Evolutionary conservation across 257 asterid species (phyloP), one percentile per base, ranked within the genome.

Genomic region (Vinca minor): DNA sequence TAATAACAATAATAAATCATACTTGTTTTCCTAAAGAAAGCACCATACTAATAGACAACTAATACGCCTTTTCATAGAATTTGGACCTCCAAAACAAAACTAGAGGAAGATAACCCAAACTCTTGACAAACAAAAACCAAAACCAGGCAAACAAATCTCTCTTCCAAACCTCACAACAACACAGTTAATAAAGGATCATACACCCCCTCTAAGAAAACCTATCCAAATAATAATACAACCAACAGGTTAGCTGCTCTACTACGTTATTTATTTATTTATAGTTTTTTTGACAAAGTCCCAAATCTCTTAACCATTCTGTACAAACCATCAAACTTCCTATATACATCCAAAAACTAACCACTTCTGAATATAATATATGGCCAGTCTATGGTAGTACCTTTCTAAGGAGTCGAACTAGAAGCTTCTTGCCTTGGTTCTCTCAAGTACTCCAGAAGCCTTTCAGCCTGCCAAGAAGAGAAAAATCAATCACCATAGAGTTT

Each of bases 391-490:
- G 46, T n/a, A n/a, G n/a, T 65, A 71, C 70, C 65, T 67, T 65
- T 38, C 77, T 78, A 79, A 49, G 93, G 87, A 39, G 83, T 82
- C 48, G 93, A 84, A 41, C 87, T 75, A 31, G 89, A 87, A 75
- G 91, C 95, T 76, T 85, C 96, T 41, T 83, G 93, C 65, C 98
- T 92, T 64, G 93, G 83, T 74, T 89, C 98, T 80, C 98, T 87
- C 87, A 92, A 81, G 82, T 82, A 84, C 64, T 83, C 91, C 35
- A 92, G 96, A 66, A 92, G 91, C 39, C 82, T 85, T 72, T 92
- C 98, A 65, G 95, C 96, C 98, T 92, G 95, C 76, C 76, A 78
- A 74, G 70, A 45, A n/a, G 32, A n/a, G 59, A 6, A 47, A 11
- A 26, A 49, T 29, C 52, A 54, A 56, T 34, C 44, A 64, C 66